Conservation (phyloP, 768 basidiomycete genomes). For the Auricularia sp. region DNA sequence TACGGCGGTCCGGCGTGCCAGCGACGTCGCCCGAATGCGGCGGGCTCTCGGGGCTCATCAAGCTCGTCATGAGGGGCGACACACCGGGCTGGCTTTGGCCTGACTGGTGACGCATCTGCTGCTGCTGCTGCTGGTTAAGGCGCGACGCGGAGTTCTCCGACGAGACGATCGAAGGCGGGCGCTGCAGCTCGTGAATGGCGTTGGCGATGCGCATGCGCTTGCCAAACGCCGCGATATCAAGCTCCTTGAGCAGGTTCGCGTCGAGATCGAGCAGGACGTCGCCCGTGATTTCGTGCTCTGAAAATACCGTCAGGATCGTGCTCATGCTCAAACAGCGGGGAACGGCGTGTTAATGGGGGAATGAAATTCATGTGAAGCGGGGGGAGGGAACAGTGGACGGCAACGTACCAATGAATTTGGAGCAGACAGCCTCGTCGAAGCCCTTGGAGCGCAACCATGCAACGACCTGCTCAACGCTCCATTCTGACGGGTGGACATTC, state of each 20-base stretch:
- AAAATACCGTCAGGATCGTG: background rate
- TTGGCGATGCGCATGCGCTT: conserved; percentile 90
- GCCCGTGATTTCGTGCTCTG: conserved; percentile 98
- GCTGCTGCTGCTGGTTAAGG: background rate
- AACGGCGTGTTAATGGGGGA: too few species aligned
- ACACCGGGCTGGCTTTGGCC: background rate
- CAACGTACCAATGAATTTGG: conserved; percentile 73
- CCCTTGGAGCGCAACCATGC: conserved; percentile 79
- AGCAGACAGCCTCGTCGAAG: conserved; percentile 72
- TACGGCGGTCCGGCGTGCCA: background rate
- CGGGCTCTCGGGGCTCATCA: conserved; percentile 26
- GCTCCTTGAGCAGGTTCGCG: conserved; percentile 85
- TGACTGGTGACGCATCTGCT: background rate
- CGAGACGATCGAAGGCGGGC: conserved; percentile 53
- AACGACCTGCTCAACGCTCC: conserved; percentile 82
- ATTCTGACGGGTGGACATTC: conserved; percentile 47
- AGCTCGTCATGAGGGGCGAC: conserved; percentile 15
- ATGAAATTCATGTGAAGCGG: conserved; percentile 6
- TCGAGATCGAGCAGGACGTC: conserved; percentile 95
- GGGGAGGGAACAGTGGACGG: background rate
- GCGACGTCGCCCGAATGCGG: conserved; percentile 14
- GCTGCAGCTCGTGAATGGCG: conserved; percentile 79
- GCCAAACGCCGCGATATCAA: conserved; percentile 89
- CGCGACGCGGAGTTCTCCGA: conserved; percentile 23
- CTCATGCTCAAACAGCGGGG: background rate